Evolutionary conservation across 169 alveolate genomes (phyloP).

Genomic region (Cryptosporidium ryanae): DNA sequence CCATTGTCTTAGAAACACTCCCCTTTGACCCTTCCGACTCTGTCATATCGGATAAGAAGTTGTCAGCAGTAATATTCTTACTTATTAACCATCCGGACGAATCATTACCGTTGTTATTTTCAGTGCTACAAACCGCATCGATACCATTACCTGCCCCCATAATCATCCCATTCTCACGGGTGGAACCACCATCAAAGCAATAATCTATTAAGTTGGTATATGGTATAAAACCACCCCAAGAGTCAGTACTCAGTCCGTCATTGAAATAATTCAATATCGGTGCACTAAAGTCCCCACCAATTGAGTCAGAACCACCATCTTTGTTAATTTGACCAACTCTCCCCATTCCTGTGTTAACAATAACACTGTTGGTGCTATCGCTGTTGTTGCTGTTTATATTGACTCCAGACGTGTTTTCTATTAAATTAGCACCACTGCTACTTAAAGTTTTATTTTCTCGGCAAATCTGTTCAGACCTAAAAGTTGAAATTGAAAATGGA

Average conservation of each 20-base stretch:
- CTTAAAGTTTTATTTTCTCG: too few species aligned
- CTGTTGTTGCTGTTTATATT: too few species aligned
- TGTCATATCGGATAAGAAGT: too few species aligned
- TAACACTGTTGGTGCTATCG: too few species aligned
- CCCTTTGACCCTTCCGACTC: too few species aligned
- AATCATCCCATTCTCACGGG: too few species aligned
- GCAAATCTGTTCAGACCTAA: slow-evolving; percentile 46
- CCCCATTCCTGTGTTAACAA: too few species aligned
- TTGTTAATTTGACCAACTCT: too few species aligned
- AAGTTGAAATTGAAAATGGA: slow-evolving; percentile 42
- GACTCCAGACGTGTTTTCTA: too few species aligned
- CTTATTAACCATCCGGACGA: background rate
- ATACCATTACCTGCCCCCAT: background rate
- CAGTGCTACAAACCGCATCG: background rate
- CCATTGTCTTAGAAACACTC: too few species aligned
- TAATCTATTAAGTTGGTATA: slow-evolving; percentile 51
- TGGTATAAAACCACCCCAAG: slow-evolving; percentile 72
- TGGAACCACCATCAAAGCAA: slow-evolving; percentile 37
- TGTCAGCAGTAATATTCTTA: background rate
- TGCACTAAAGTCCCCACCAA: slow-evolving; percentile 44
- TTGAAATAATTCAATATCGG: slow-evolving; percentile 62
- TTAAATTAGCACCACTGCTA: too few species aligned
- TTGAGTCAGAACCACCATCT: background rate
- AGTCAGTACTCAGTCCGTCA: slow-evolving; percentile 48
- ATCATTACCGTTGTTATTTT: background rate